Evolutionary conservation across 2,329 filamentous ascomycete species (phyloP).

Genomic region (Aspergillus hiratsukae): DNA sequence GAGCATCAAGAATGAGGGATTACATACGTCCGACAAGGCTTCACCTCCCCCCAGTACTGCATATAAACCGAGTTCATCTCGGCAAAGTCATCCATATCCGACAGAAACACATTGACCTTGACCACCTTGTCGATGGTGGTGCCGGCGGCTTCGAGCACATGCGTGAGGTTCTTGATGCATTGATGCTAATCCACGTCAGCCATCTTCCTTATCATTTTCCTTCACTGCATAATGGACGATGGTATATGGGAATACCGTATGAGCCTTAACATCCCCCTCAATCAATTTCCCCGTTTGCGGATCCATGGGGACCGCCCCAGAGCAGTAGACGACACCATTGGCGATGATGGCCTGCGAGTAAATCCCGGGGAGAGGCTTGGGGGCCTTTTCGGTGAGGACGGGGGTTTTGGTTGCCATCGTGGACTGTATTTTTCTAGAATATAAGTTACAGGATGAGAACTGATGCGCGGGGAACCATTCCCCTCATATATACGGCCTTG

Average conservation of each 20-base stretch:
- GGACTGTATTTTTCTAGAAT: not conserved
- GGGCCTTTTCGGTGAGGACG: constrained; percentile 47
- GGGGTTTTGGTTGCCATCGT: constrained; percentile 33
- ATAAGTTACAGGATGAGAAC: not conserved
- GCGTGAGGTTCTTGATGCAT: constrained; percentile 55
- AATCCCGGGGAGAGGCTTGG: constrained; percentile 49
- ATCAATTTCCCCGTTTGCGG: constrained; percentile 52
- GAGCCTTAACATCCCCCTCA: constrained; percentile 53
- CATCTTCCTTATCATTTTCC: not conserved
- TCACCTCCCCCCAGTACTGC: constrained; percentile 61
- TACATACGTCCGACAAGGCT: constrained; percentile 51
- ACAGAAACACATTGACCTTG: constrained; percentile 65
- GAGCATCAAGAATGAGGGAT: too few species aligned
- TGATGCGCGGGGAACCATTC: not conserved
- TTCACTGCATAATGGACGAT: not conserved
- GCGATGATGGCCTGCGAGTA: constrained; percentile 59
- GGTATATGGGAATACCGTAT: constrained; percentile 40
- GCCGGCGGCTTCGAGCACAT: constrained; percentile 58
- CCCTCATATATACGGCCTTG: not conserved
- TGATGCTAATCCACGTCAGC: constrained; percentile 38
- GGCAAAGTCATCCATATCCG: constrained; percentile 61
- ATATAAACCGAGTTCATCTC: constrained; percentile 83
- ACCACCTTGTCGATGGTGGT: constrained; percentile 57
- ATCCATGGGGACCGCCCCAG: constrained; percentile 58
- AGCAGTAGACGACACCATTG: constrained; percentile 68